Evolutionary conservation across 2,329 filamentous ascomycete genomes (phyloP).

Genomic region (Emergomyces pasteurianus): DNA sequence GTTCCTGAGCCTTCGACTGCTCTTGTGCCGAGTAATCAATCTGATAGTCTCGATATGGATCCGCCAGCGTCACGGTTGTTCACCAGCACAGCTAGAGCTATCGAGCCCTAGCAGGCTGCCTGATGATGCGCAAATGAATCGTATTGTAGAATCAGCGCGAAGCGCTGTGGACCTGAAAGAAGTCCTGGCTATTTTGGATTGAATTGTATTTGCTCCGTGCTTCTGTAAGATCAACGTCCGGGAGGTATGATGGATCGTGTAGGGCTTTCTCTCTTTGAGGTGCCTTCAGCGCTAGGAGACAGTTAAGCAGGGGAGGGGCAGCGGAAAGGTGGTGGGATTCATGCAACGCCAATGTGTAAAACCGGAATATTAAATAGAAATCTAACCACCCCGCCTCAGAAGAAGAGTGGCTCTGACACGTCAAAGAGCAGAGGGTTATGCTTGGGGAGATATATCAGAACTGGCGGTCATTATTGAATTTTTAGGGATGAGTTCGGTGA

Average conservation of each 20-base stretch:
- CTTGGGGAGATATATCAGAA: neutral
- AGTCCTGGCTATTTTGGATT: neutral
- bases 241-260: neutral
- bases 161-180: neutral
- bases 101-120: constrained; percentile 53
- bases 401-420: neutral
- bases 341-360: neutral
- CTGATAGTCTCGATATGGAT: constrained; percentile 66
- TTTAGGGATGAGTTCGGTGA: constrained; percentile 2
- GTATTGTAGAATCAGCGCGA: constrained; percentile 1
- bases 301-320: neutral
- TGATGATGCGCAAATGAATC: constrained; percentile 8
- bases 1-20: constrained; percentile 52
- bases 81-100: constrained; percentile 66
- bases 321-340: neutral
- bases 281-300: neutral
- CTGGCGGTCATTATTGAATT: neutral
- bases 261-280: neutral
- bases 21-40: constrained; percentile 62
- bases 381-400: neutral
- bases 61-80: constrained; percentile 59
- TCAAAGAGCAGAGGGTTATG: neutral
- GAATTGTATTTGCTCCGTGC: neutral
- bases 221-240: neutral
- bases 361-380: neutral